A percentile compares a stretch with the other conserved stretches of the same genome.
Evolutionary conservation across 306 rosid species (phyloP).

Genomic region (Prosopis cineraria): DNA sequence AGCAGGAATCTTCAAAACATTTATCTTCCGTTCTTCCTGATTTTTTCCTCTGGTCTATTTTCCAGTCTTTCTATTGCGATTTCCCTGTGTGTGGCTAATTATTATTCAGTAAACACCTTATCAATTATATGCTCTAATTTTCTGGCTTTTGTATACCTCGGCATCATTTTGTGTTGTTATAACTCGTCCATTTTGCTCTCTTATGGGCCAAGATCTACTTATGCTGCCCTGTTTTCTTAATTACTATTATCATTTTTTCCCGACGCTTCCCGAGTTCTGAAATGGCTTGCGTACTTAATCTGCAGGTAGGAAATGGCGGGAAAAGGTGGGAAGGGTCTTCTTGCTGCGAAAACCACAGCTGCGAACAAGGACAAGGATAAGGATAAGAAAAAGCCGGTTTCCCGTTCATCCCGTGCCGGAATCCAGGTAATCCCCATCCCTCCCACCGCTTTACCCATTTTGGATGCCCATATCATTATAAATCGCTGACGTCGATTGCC

Average conservation of each 20-base stretch:
- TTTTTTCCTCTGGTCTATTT: not conserved
- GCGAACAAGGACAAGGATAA: slow-evolving; percentile 87
- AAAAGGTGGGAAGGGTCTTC: slow-evolving; percentile 93
- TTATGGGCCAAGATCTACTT: not conserved
- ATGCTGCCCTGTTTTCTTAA: not conserved
- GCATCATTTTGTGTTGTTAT: not conserved
- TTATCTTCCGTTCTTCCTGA: not conserved
- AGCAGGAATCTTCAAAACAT: not conserved
- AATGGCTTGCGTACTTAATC: not conserved
- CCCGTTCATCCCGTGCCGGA: slow-evolving; percentile 96
- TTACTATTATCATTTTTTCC: not conserved
- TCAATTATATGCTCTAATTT: not conserved
- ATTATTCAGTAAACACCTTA: not conserved
- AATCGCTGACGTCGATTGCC: no score
- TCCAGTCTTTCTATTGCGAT: not conserved
- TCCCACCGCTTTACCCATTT: not conserved
- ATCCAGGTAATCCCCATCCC: slow-evolving; percentile 62
- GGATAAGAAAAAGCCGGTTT: slow-evolving; percentile 86
- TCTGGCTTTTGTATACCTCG: not conserved
- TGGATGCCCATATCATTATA: not conserved
- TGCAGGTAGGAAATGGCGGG: slow-evolving; percentile 77
- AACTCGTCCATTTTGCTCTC: not conserved
- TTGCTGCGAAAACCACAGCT: slow-evolving; percentile 86
- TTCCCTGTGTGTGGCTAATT: not conserved
- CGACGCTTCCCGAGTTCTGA: not conserved